Evolutionary conservation across 2,329 filamentous ascomycete species (phyloP), one percentile per base, ranked within the genome.

Genomic region (Pestalotiopsis sp.): DNA sequence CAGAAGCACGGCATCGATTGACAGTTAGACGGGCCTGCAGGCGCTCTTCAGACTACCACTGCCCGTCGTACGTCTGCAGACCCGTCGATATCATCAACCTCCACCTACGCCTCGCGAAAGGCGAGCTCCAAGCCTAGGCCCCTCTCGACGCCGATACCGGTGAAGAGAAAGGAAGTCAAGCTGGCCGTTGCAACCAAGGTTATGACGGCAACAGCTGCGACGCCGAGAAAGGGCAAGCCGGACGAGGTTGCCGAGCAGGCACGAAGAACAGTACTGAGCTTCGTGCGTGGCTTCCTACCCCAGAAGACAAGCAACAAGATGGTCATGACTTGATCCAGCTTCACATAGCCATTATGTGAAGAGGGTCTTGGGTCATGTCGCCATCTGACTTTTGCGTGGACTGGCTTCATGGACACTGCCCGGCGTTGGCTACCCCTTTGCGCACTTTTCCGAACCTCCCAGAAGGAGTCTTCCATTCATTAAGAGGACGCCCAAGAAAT

Each of bases 1-100:
- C 90, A 92, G 80, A 93, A 98, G 83, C 94, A 99, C 84, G 95
- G 95, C 81, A 98, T 98, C 88, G 95, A 98, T 91, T 99, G 94
- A 95, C 90, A 90, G 89, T 88, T 86, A 87, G 89, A 91, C 89
- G 89, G 89, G 89, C 84, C 88, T 88, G 85, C 82, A 80, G 87
- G 87, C 80, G 80, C 80, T 74, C 77, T 76, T 77, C 81, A 83
- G 80, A 82, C 84, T 77, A 79, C 77, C 74, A 71, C 75, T 75
- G 73, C 75, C 76, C 72, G 73, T 70, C 80, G 82, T 77, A 80
- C 78, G 82, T 87, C 86, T 86, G 86, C 86, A 86, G 87, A 86
- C 87, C 87, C 87, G 88, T 90, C 86, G 83, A 83, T 81, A 80
- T 78, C 78, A 80, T 81, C 83, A 77, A 76, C 81, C 76, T 79